phyloP scores from a whole-genome alignment of 139 green algal species.

The Chlorella sp. region DNA sequence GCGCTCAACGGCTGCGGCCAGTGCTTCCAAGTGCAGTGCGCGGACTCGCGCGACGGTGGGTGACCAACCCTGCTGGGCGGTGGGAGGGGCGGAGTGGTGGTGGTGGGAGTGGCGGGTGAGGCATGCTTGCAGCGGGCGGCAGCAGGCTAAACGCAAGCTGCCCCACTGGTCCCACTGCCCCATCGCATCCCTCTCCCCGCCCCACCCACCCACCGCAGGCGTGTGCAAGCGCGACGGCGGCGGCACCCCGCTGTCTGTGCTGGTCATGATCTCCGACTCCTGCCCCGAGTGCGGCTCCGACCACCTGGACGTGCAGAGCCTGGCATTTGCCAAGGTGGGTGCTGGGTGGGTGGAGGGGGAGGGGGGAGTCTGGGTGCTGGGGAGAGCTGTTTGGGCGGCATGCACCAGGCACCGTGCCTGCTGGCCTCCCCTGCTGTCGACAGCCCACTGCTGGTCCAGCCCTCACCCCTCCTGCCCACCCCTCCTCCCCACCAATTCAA shows the following conservation, averaged over 20 bases:
- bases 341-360: too few species aligned
- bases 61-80: too few species aligned
- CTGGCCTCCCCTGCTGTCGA: neutral
- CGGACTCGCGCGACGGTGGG: neutral
- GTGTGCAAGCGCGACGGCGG: slow-evolving; percentile 32
- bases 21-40: slow-evolving; percentile 37
- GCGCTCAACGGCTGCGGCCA: slow-evolving; percentile 24
- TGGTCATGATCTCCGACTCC: slow-evolving; percentile 53
- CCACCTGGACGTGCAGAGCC: slow-evolving; percentile 59
- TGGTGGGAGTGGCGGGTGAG: too few species aligned
- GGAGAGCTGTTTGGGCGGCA: neutral
- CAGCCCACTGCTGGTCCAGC: too few species aligned
- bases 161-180: neutral
- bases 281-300: slow-evolving; percentile 58
- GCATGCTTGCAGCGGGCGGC: neutral
- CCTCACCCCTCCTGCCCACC: neutral
- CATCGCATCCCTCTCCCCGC: neutral
- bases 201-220: neutral
- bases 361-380: neutral
- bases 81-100: too few species aligned
- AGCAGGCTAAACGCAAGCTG: neutral
- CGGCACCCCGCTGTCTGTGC: slow-evolving; percentile 25
- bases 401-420: neutral
- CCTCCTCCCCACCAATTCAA: too few species aligned
- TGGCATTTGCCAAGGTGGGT: slow-evolving; percentile 55